Base-by-base conservation (phyloP, 2,329 filamentous ascomycete species). In the Claviceps monticola region DNA sequence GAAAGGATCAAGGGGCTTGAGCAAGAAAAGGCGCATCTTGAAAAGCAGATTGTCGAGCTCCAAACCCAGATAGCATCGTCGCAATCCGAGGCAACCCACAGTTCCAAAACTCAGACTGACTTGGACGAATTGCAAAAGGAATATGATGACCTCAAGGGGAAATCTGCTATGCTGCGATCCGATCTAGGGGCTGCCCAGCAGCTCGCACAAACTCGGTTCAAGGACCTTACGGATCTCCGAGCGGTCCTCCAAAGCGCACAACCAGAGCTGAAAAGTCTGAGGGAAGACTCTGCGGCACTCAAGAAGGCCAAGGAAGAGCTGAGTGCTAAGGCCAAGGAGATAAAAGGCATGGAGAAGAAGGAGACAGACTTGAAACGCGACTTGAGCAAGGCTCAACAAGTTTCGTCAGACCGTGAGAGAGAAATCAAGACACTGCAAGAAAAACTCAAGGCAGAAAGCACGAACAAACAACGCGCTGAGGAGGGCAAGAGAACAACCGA, bases 151-250 rank as follows among this genome's bases (percentile, higher is more conserved):
- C 73, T 94, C 38, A 88, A 86, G 66, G 68, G 74, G 19, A 88
- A 84, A 64, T 79, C 83, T 0, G 73, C 79, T 2, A 76, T 78
- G 0, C 67, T 96, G 17, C 83, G 95, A 61, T 87, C 84, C 0
- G 91, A 98, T 62, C 75, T 97, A 3, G 84, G 82, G 2, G 89
- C 89, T 2, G 85, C 90, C 0, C 83, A 96, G 64, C 82, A 94
- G 66, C 76, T 97, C 13, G 88, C 93, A 0, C 84, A 94, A 55
- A 84, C 80, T 16, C 78, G 93, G 34, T 97, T 89, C 72, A 95
- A 89, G 65, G 90, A 97, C 54, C 71, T 96, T 1, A 83, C 83
- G 0, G 86, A 95, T 29, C 71, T 95, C 46, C 79, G 84, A 19
- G 86, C 91, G 55, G 74, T 90, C 2, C 68, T 96, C 34, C 83